Conservation (phyloP, 306 rosid species). For the Chamaecrista fasciculata region DNA sequence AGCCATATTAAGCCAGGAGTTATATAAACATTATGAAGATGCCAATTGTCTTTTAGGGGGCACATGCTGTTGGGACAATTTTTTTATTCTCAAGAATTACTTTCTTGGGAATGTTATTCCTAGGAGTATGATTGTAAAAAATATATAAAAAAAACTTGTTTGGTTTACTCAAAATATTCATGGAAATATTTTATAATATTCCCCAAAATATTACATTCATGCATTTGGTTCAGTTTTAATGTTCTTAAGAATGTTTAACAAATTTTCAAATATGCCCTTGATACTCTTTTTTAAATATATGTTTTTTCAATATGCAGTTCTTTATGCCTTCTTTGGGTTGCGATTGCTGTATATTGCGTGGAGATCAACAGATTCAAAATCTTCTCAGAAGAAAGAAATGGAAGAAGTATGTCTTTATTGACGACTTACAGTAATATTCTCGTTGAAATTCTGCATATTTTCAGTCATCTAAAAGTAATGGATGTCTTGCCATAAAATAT, state of each 20-base stretch:
- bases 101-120: no score
- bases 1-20: neutral
- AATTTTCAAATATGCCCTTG: no score
- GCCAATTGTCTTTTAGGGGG: neutral
- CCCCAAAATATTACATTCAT: no score
- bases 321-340: slow-evolving; percentile 86
- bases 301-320: slow-evolving; percentile 56
- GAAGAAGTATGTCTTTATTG: slow-evolving; percentile 70
- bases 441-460: neutral
- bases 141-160: no score
- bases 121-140: no score
- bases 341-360: slow-evolving; percentile 94
- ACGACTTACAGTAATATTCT: slow-evolving; percentile 1
- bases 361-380: slow-evolving; percentile 92
- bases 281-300: no score
- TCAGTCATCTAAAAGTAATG: neutral
- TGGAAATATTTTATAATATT: no score
- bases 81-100: no score
- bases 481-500: neutral
- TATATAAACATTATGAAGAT: neutral
- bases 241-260: no score
- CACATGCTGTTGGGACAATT: no score
- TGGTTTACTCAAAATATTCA: no score
- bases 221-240: no score
- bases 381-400: slow-evolving; percentile 95